Evolutionary conservation across 148 eudicot species (phyloP).

Genomic region (Amaranthus hypochondriacus): DNA sequence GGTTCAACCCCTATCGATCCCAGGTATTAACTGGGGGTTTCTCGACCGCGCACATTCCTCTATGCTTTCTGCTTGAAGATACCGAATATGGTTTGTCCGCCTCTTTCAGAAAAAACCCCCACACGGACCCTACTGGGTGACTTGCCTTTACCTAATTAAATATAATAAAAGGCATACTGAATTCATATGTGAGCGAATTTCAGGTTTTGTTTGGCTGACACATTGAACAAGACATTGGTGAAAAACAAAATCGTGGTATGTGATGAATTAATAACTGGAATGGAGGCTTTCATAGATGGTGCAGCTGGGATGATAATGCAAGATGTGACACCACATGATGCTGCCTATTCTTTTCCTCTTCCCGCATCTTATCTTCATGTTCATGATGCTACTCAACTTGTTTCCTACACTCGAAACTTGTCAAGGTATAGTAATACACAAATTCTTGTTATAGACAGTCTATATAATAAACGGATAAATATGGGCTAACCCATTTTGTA

Average conservation of each 20-base stretch:
- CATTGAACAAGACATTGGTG: constrained; percentile 22
- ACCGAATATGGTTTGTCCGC: no score
- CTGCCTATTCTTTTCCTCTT: constrained; percentile 5
- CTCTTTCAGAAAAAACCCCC: no score
- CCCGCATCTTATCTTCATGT: constrained; percentile 25
- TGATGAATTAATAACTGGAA: background rate
- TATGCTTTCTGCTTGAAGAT: no score
- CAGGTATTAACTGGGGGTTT: no score
- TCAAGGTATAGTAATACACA: constrained; percentile 17
- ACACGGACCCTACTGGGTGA: no score
- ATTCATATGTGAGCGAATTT: background rate
- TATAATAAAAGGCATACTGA: no score
- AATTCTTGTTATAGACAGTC: background rate
- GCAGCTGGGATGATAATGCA: constrained; percentile 35
- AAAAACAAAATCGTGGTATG: constrained; percentile 28
- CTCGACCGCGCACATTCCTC: no score
- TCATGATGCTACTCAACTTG: constrained; percentile 21
- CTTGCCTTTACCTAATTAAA: no score
- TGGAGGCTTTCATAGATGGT: constrained; percentile 15
- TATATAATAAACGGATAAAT: no score
- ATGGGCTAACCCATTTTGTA: no score
- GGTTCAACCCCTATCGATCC: no score
- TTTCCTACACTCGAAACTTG: constrained; percentile 21
- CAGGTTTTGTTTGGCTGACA: constrained; percentile 12
- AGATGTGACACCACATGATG: background rate